Conservation (phyloP, 208 protist genomes). For the Angomonas desouzai region DNA sequence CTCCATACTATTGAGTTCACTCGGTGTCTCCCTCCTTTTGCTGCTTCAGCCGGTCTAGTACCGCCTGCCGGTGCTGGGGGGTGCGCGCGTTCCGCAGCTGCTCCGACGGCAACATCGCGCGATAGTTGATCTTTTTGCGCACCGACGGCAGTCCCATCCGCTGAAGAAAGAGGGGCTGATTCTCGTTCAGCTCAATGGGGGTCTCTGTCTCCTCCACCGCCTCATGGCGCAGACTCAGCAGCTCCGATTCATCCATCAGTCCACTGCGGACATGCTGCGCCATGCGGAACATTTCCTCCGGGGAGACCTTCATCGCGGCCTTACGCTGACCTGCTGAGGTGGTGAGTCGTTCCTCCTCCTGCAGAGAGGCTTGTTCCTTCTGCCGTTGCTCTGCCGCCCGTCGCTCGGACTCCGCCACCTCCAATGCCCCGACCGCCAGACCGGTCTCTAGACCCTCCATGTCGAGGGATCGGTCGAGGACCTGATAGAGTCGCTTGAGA, state of each 20-base stretch:
- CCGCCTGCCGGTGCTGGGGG: conserved; percentile 75
- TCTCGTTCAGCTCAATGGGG: conserved; percentile 83
- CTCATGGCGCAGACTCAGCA: conserved; percentile 64
- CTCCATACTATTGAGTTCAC: conserved; percentile 76
- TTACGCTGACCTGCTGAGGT: conserved; percentile 39
- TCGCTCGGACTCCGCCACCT: conserved; percentile 51
- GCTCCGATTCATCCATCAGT: conserved; percentile 74
- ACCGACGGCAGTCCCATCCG: conserved; percentile 54
- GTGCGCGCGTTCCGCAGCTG: conserved; percentile 70
- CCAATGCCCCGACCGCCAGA: conserved; percentile 57
- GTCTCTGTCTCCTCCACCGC: conserved; percentile 50
- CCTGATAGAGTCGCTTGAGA: conserved; percentile 48
- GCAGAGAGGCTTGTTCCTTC: conserved; percentile 25
- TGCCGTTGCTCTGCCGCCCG: conserved; percentile 42
- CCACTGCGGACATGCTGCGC: conserved; percentile 79
- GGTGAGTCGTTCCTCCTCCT: conserved; percentile 33
- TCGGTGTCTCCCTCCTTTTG: conserved; percentile 43
- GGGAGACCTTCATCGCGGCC: conserved; percentile 72
- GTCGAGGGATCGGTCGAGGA: conserved; percentile 43
- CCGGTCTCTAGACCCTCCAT: conserved; percentile 32
- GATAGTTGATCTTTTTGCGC: conserved; percentile 76
- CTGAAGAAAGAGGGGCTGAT: conserved; percentile 73
- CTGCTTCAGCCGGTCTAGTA: conserved; percentile 59
- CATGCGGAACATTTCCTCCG: conserved; percentile 86
- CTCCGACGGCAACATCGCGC: conserved; percentile 69